phyloP scores from a whole-genome alignment of 202 grass and related monocot species.

The Sporobolus alterniflorus region DNA sequence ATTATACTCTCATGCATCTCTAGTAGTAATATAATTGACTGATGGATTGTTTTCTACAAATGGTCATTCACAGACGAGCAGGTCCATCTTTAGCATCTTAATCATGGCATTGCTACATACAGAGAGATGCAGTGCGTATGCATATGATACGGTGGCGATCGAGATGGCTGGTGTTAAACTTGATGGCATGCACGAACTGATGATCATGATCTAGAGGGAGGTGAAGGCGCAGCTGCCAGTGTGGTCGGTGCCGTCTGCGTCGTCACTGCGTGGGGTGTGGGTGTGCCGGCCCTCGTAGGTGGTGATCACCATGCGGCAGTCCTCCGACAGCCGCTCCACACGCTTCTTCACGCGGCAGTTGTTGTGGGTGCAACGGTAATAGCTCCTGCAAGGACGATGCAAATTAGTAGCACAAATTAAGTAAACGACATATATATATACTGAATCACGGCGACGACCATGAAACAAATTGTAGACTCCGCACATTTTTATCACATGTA shows the following conservation, averaged over 20 bases:
- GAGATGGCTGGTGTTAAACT: background rate
- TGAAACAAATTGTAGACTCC: background rate
- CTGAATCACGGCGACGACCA: too few relatives aligned
- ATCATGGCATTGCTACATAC: too few relatives aligned
- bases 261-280: conserved; percentile 73
- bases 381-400: conserved; percentile 57
- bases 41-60: background rate
- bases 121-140: background rate
- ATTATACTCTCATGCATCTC: background rate
- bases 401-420: background rate
- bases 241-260: conserved; percentile 50
- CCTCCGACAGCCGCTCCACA: conserved; percentile 86
- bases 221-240: conserved; percentile 58
- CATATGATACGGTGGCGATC: background rate
- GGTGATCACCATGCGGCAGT: conserved; percentile 92
- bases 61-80: background rate
- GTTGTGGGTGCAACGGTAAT: conserved; percentile 89
- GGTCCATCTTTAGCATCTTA: background rate
- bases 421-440: too few relatives aligned
- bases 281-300: conserved; percentile 91
- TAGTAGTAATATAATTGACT: background rate
- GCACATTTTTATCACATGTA: background rate
- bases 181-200: background rate
- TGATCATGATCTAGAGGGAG: conserved; percentile 59
- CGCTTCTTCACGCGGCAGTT: conserved; percentile 97